Evolutionary conservation across 208 protist genomes (phyloP), one percentile per base, ranked within the genome.

Genomic region (Acanthamoeba triangularis): DNA sequence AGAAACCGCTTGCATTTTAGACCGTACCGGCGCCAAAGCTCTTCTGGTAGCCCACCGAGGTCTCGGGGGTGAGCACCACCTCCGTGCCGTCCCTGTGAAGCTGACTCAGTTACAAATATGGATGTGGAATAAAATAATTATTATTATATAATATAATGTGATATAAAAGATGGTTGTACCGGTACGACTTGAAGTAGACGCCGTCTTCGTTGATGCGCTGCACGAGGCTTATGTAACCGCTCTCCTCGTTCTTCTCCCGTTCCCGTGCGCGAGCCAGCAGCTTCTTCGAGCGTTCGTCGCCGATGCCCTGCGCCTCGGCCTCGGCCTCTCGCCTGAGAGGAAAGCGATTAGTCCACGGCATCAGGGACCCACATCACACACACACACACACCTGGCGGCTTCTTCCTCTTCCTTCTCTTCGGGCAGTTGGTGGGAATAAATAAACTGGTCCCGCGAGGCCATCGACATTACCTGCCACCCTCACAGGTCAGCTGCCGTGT

Each of bases 1-100:
- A 4, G 37, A 41, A 41, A 3, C 37, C 37, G 37, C 37, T 41
- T 41, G 33, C n/a, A 78, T 41, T 78, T 5, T 13, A 69, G 7
- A 5, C 37, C 47, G 23, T 63, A 90, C 82, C 88, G 30, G 90
- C 90, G 0, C 90, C 90, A 13, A 94, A 82, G 33, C 47, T 63
- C 30, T 97, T 97, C 61, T 97, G 96, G 67, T 85, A 93, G 33
- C 44, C 30, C 20, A 97, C 87, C 0, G 93, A 92, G 30, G 96
- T 95, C 61, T 96, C 61, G 8, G 96, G 95, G 23, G 93, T 93
- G 7, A 97, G 49, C 1, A 49, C 35, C 90, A 94, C 90, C 44
- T 67, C 23, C 3, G 20, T 49, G 7, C 90, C 90, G 54, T 94
- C 90, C 90, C 90, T 69, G 47, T 35, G 8, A 33, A 4, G 11